Evolutionary conservation across 768 basidiomycete genomes (phyloP).

Genomic region (Exsudoporus frostii): DNA sequence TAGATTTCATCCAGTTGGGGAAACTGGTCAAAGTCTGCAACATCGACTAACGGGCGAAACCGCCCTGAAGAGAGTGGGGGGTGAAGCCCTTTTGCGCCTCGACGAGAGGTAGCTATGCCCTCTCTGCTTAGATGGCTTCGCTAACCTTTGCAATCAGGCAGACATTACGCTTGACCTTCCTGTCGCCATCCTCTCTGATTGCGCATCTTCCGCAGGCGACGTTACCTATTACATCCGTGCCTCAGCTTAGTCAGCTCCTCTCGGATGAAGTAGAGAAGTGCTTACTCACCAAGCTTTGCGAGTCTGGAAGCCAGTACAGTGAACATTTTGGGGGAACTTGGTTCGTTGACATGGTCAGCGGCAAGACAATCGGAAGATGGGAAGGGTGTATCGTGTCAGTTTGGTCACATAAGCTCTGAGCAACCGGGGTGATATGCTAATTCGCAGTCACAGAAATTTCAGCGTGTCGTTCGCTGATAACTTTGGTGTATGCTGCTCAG

Average conservation of each 20-base stretch:
- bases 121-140: neutral
- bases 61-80: constrained; percentile 48
- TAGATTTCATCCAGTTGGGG: constrained; percentile 62
- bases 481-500: constrained; percentile 54
- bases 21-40: constrained; percentile 60
- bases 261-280: constrained; percentile 74
- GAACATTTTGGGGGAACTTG: constrained; percentile 55
- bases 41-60: constrained; percentile 41
- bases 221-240: constrained; percentile 66
- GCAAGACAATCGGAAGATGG: constrained; percentile 68
- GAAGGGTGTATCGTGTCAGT: constrained; percentile 75
- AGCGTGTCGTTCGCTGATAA: constrained; percentile 51
- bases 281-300: constrained; percentile 66
- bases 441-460: constrained; percentile 52
- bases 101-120: constrained; percentile 51
- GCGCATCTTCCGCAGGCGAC: constrained; percentile 82
- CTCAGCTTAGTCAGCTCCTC: constrained; percentile 72
- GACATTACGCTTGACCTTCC: constrained; percentile 70
- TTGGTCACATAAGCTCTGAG: neutral
- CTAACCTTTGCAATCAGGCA: constrained; percentile 43
- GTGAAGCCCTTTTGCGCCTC: constrained; percentile 71
- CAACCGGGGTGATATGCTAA: constrained; percentile 7
- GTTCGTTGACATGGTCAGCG: constrained; percentile 73
- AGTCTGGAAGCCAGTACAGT: constrained; percentile 56
- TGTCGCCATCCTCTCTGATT: constrained; percentile 71